Percentiles rank a stretch among this genome's conserved stretches.
Conservation (phyloP, 768 basidiomycete species). For the Psilocybe azurescens region DNA sequence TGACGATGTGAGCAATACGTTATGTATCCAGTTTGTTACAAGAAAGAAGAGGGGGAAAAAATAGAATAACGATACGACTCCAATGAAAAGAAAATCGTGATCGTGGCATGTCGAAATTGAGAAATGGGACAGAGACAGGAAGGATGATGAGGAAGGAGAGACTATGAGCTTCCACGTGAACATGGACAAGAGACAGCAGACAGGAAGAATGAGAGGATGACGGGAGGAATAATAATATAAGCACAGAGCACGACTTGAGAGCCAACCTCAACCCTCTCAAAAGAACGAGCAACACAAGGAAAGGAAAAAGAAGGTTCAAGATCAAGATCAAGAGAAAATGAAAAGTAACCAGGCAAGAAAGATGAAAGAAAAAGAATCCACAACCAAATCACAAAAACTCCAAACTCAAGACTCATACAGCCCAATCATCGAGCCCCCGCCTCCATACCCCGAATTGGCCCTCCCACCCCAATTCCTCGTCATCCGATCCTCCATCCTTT, state of each 20-base stretch:
- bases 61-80: background rate
- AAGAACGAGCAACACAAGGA: background rate
- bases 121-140: background rate
- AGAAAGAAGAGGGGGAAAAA: background rate
- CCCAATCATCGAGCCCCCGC: constrained; percentile 60
- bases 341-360: background rate
- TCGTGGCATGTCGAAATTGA: background rate
- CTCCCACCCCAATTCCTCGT: constrained; percentile 52
- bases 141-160: background rate
- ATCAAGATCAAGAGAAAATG: background rate
- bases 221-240: background rate
- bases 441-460: constrained; percentile 37
- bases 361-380: background rate
- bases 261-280: background rate
- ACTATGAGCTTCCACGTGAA: background rate
- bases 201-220: background rate
- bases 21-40: background rate
- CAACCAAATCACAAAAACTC: background rate
- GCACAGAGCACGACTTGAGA: background rate
- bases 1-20: background rate
- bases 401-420: constrained; percentile 15
- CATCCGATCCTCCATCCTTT: constrained; percentile 58
- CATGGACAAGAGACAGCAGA: background rate
- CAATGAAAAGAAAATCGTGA: background rate
- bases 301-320: background rate